Evolutionary conservation across 2,329 filamentous ascomycete genomes (phyloP), one percentile per base, ranked within the genome.

Genomic region (Microsporum audouinii): DNA sequence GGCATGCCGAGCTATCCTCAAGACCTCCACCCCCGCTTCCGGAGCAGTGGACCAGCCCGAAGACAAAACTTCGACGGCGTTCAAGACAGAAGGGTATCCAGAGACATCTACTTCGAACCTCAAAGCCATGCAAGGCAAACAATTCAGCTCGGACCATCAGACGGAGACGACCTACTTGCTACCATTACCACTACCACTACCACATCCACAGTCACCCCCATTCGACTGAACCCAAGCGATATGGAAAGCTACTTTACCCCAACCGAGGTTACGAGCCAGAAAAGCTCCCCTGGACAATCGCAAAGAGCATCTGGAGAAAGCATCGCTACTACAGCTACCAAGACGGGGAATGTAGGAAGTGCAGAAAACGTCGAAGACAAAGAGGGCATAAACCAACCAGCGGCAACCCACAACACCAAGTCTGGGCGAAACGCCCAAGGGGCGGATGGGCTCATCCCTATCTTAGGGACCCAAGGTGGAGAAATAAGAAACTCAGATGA

Each of bases 131-230:
- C 51, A 14, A 55, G 51, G 10, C 51, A 36, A n/a, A 34, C 51
- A 3, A 12, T 34, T 17, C 51, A 55, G 31, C 12, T 34, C 14
- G 51, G 51, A 23, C 2, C 5, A 5, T 36, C 31, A 55, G n/a
- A n/a, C 5, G 51, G 31, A 36, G n/a, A 34, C 29, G 51, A 36
- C 29, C 31, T 55, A 34, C 31, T 55, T 41, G 63, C 69, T 71
- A 75, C 70, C 70, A 76, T 68, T 65, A 72, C 68, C 70, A 76
- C 71, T 69, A 70, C 70, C 69, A 71, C 71, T 60, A 60, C 58
- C 58, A 55, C 58, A 12, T 53, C 58, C 33, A 60, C 43, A 8
- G 43, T 59, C 31, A 59, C 57, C 14, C 57, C 57, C 6, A 36
- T 45, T 33, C 57, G 38, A 31, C 55, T 57, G 8, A 43, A 27